Evolutionary conservation across 352 stramenopile genomes (phyloP).

Genomic region (Blastocystis sp.): DNA sequence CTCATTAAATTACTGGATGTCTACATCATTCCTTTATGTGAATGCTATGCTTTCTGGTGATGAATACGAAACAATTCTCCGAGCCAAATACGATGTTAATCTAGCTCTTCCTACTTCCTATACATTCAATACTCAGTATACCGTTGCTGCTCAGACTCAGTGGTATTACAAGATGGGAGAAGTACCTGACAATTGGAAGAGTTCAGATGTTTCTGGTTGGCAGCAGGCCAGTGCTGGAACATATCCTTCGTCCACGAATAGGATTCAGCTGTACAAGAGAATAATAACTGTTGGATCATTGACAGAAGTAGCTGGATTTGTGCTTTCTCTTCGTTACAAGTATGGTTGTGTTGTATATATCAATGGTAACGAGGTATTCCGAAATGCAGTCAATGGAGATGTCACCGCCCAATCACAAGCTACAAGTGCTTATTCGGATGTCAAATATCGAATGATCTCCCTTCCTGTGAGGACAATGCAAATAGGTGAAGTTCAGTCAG

Average conservation of each 20-base stretch:
- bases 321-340: conserved; percentile 36
- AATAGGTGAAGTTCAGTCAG: background rate
- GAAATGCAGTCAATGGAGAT: background rate
- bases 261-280: conserved; percentile 42
- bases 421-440: background rate
- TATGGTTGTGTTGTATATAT: conserved; percentile 17
- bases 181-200: background rate
- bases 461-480: conserved; percentile 27
- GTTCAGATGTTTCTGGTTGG: background rate
- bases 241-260: conserved; percentile 22
- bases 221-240: background rate
- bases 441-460: conserved; percentile 1
- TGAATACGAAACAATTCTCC: conserved; percentile 18
- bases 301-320: conserved; percentile 15
- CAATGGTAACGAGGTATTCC: conserved; percentile 17
- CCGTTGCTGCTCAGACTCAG: background rate
- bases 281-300: background rate
- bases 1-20: background rate
- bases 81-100: background rate
- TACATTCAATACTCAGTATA: conserved; percentile 11
- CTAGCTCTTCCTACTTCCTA: background rate
- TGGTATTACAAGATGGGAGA: conserved; percentile 56
- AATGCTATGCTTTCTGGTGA: background rate
- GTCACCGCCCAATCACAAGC: background rate
- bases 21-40: conserved; percentile 5